These are phyloP conservation scores for Saccharomyces hybrid DNA, from an alignment of 1,139 yeast species.

Conservation along the genomic window DNA sequence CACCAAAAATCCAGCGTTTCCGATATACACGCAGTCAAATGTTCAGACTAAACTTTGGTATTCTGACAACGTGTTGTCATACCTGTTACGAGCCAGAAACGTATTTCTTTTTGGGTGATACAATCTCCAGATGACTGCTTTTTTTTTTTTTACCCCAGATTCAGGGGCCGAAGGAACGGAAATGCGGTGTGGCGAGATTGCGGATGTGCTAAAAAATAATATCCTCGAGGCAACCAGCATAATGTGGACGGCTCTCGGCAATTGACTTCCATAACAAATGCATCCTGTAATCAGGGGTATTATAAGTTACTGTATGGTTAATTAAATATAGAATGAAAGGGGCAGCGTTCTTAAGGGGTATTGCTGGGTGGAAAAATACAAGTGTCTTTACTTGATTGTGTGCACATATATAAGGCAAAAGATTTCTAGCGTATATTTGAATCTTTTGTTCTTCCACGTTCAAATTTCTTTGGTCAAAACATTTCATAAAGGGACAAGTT, in stretches of 20 bases:
- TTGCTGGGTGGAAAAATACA: neutral
- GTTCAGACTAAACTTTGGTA: neutral
- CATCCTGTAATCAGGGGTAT: neutral
- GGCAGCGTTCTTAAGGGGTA: neutral
- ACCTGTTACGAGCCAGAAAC: neutral
- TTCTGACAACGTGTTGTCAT: neutral
- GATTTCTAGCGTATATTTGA: neutral
- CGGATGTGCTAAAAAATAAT: neutral
- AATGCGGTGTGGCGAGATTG: neutral
- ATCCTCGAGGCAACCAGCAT: neutral
- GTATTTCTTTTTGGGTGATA: neutral
- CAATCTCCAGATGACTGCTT: neutral
- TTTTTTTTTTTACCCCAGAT: neutral
- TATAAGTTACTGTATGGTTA: neutral
- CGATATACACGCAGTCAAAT: neutral
- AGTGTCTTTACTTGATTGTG: neutral
- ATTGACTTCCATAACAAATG: neutral
- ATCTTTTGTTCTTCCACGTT: neutral
- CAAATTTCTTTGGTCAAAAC: neutral
- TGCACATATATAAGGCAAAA: neutral
- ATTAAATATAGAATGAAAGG: neutral
- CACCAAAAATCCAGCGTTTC: neutral
- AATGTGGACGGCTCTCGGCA: neutral
- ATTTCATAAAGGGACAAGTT: neutral
- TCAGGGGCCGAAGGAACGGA: slow-evolving; percentile 1